Evolutionary conservation across 2,329 filamentous ascomycete genomes (phyloP).

Genomic region (Aspergillus floridensis): DNA sequence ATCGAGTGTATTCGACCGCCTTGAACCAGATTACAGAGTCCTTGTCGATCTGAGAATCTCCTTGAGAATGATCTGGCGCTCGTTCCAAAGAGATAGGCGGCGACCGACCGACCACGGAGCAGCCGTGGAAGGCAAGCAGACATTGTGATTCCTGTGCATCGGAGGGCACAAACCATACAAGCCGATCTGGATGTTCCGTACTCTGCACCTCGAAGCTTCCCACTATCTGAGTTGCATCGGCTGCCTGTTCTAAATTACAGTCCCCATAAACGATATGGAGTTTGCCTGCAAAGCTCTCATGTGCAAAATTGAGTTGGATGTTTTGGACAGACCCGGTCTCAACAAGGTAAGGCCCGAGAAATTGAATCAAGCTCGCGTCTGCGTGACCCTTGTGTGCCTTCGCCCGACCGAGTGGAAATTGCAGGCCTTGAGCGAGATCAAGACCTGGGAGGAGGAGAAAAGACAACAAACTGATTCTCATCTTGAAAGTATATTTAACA

Average conservation of each 20-base stretch:
- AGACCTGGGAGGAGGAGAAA: not conserved
- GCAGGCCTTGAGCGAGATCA: not conserved
- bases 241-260: not conserved
- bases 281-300: not conserved
- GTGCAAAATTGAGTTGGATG: not conserved
- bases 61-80: not conserved
- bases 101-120: not conserved
- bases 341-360: not conserved
- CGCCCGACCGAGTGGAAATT: not conserved
- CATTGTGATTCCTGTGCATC: not conserved
- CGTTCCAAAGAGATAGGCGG: not conserved
- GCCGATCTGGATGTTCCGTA: not conserved
- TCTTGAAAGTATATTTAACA: not conserved
- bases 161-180: not conserved
- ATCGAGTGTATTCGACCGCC: conserved; percentile 20
- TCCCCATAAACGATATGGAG: not conserved
- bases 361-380: not conserved
- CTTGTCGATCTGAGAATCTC: not conserved
- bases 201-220: not conserved
- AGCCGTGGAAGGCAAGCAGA: not conserved
- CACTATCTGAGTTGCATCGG: not conserved
- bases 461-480: not conserved
- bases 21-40: conserved; percentile 22
- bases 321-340: not conserved
- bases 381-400: not conserved